These are phyloP conservation scores for Chaetomium tenue DNA, from an alignment of 495 filamentous ascomycete genomes.

Conservation along the genomic window DNA sequence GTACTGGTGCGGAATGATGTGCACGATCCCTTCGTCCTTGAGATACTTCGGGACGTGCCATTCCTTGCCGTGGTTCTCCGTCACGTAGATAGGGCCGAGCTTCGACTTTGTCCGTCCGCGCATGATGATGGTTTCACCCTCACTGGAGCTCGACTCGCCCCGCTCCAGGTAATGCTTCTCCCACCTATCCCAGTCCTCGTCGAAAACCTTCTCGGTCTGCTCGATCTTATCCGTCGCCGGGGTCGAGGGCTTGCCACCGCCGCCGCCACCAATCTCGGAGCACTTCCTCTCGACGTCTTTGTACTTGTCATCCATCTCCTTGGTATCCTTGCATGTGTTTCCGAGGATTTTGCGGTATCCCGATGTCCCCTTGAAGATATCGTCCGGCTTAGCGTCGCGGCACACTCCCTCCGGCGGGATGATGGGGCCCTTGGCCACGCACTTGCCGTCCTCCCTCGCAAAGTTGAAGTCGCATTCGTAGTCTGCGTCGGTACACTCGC, in stretches of 20 bases:
- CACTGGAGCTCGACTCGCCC: conserved; percentile 57
- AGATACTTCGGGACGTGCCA: conserved; percentile 62
- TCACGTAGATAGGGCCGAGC: conserved; percentile 60
- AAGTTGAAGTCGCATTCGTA: conserved; percentile 97
- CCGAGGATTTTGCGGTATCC: conserved; percentile 92
- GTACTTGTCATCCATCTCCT: conserved; percentile 56
- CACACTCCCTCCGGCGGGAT: conserved; percentile 65
- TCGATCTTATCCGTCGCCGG: conserved; percentile 60
- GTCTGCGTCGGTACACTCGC: conserved; percentile 76
- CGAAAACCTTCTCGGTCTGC: conserved; percentile 56
- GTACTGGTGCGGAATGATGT: conserved; percentile 71
- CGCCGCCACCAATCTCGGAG: conserved; percentile 38
- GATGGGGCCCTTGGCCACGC: conserved; percentile 51
- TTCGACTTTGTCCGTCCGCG: conserved; percentile 44
- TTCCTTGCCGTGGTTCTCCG: conserved; percentile 79
- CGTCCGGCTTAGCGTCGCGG: conserved; percentile 55
- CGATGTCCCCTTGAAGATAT: conserved; percentile 77
- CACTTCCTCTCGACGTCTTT: conserved; percentile 58
- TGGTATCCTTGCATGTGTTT: conserved; percentile 67
- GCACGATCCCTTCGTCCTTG: conserved; percentile 59
- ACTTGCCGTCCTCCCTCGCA: conserved; percentile 57
- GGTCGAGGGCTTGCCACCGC: conserved; percentile 42
- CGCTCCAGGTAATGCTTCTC: conserved; percentile 82
- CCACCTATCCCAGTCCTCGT: conserved; percentile 53
- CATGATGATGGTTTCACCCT: conserved; percentile 84